Evolutionary conservation across 2,329 filamentous ascomycete genomes (phyloP).

Genomic region (Cladosporium velox): DNA sequence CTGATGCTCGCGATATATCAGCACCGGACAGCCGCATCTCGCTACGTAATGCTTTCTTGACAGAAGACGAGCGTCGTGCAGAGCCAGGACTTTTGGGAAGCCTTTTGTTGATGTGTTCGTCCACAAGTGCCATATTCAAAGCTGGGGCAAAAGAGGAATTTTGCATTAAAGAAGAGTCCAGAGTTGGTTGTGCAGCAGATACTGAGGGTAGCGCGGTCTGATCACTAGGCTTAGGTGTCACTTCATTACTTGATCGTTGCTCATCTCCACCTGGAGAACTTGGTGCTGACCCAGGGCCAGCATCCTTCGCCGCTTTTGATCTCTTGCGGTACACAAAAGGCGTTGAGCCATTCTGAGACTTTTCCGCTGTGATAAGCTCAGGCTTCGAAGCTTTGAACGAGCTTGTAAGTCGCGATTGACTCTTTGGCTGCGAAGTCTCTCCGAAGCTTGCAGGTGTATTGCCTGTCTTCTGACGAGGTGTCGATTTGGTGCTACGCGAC

Average conservation of each 20-base stretch:
- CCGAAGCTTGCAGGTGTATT: background rate
- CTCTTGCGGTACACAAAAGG: slow-evolving; percentile 35
- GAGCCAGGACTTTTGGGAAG: slow-evolving; percentile 18
- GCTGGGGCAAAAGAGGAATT: slow-evolving; percentile 25
- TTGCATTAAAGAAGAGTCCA: slow-evolving; percentile 29
- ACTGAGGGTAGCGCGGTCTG: background rate
- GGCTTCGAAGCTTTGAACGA: slow-evolving; percentile 1
- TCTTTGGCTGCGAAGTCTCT: background rate
- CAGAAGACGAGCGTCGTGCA: slow-evolving; percentile 23
- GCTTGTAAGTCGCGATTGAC: slow-evolving; percentile 5
- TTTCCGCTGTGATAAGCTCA: background rate
- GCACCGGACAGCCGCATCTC: slow-evolving; percentile 32
- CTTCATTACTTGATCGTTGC: background rate
- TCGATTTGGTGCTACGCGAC: background rate
- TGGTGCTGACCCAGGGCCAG: background rate
- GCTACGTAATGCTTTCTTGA: slow-evolving; percentile 29
- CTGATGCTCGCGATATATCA: slow-evolving; percentile 23
- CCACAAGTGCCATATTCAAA: slow-evolving; percentile 27
- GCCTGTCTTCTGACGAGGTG: background rate
- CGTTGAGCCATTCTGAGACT: slow-evolving; percentile 24
- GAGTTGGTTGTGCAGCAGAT: slow-evolving; percentile 19
- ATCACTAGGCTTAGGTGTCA: background rate
- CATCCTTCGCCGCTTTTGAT: background rate
- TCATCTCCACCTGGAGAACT: background rate
- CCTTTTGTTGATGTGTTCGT: slow-evolving; percentile 25